These are phyloP conservation scores for Trifolium pratense DNA, from an alignment of 306 rosid genomes.

Conservation along the genomic window DNA sequence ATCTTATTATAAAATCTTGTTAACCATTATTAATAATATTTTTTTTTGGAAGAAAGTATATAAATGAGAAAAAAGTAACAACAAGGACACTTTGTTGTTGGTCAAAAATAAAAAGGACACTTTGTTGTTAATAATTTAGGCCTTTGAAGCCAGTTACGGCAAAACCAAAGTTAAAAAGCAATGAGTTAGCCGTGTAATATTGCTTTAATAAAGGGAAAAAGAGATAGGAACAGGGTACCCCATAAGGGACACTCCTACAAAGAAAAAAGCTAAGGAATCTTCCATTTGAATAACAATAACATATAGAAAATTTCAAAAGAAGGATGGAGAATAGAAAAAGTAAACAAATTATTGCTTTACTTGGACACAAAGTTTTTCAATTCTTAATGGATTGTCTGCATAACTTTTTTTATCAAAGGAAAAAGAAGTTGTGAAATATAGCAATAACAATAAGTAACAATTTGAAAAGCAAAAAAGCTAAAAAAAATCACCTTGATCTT, in stretches of 20 bases:
- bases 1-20: conserved; percentile 19
- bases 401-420: conserved; percentile 39
- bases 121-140: not conserved
- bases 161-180: conserved; percentile 38
- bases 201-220: conserved; percentile 49
- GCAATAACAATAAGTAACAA: conserved; percentile 24
- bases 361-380: conserved; percentile 31
- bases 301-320: conserved; percentile 41
- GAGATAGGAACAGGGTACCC: conserved; percentile 40
- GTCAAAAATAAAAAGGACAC: too few relatives aligned
- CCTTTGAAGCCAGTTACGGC: conserved; percentile 35
- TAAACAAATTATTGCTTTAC: conserved; percentile 46
- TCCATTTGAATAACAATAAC: conserved; percentile 46
- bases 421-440: conserved; percentile 8
- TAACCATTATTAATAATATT: not conserved
- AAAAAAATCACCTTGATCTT: conserved; percentile 24
- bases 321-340: conserved; percentile 19
- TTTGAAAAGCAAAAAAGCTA: conserved; percentile 33
- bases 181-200: conserved; percentile 29
- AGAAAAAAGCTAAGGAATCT: conserved; percentile 57
- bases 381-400: conserved; percentile 17
- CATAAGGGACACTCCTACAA: conserved; percentile 44
- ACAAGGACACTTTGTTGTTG: too few relatives aligned
- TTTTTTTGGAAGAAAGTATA: conserved; percentile 9
- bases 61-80: conserved; percentile 19